A percentile compares a stretch with the other conserved stretches of the same genome.
These are phyloP conservation scores for Mucor ambiguus DNA, from an alignment of 371 early-diverging fungal genomes.

Conservation along the genomic window DNA sequence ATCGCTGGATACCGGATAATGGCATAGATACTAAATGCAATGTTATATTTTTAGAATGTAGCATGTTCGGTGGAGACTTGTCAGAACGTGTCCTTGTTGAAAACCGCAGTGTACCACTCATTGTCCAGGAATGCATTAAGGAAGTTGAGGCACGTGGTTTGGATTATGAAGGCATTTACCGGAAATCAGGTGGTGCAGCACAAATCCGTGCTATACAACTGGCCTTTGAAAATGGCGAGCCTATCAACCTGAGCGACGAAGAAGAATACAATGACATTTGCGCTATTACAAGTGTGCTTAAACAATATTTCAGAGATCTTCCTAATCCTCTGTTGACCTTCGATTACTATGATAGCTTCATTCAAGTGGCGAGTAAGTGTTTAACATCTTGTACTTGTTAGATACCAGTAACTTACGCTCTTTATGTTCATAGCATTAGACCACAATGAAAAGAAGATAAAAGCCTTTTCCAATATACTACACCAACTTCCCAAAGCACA, in stretches of 20 bases:
- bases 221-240: conserved; percentile 54
- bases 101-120: conserved; percentile 59
- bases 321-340: conserved; percentile 91
- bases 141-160: conserved; percentile 81
- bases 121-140: conserved; percentile 78
- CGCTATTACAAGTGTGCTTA: conserved; percentile 89
- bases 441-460: conserved; percentile 19
- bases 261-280: conserved; percentile 65
- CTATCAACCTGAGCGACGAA: conserved; percentile 54
- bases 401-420: not conserved
- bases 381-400: not conserved
- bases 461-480: conserved; percentile 20
- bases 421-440: conserved; percentile 17
- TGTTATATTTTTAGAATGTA: not conserved
- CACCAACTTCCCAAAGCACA: conserved; percentile 42
- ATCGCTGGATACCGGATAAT: not conserved
- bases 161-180: conserved; percentile 89
- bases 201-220: conserved; percentile 75
- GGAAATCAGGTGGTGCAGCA: conserved; percentile 89
- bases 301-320: conserved; percentile 92
- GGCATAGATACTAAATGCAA: not conserved
- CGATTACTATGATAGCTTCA: conserved; percentile 75
- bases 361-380: conserved; percentile 61
- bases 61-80: conserved; percentile 42
- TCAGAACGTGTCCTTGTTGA: conserved; percentile 31